Base-by-base conservation (phyloP, 225 moss, liverwort and hornwort genomes). In the Sphagnum contortum region DNA sequence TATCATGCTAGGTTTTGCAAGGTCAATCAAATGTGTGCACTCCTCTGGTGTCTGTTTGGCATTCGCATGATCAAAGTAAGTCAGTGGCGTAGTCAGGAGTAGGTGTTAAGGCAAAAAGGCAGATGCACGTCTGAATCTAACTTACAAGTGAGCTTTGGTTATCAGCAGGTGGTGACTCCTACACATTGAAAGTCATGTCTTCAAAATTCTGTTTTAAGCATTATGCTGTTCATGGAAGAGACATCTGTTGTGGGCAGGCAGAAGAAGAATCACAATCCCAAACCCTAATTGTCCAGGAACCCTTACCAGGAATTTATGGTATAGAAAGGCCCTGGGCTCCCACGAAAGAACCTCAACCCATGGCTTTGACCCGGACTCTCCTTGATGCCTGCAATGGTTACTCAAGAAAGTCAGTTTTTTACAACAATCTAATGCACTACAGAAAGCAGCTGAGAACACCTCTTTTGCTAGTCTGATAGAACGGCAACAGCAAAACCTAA, bases 271-370 rank as follows among this genome's bases (percentile, higher is more conserved):
- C 9, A 52, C 44, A 55, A 14, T 6, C 12, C 3, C 29, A 12
- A 13, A 56, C 12, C 29, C 29, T 29, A 29, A 29, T 29, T 29
- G 8, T 9, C 1, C 29, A 9, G 3, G 5, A 47, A 80, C 63
- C 44, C 73, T 44, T 75, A 82, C 94, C 90, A 98, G 73, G 78
- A 98, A 87, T 75, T 98, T 85, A 79, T 98, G 85, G 45, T 98
- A 98, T 12, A 98, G 47, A 73, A 93, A 98, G 60, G 92, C 87
- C 67, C 96, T 87, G 63, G 96, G 96, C 79, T 93, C 85, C 96
- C 96, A 98, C 9, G 93, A 80, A 47, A 98, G 85, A 12, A 89
- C 64, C 82, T 98, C 85, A 49, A 91, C 85, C 78, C 80, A 93
- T 44, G 87, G 88, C 68, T 71, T 75, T 47, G 70, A 67, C 70